Conservation (phyloP, 1,139 yeast genomes). For the Meyerozyma smithsonii region DNA sequence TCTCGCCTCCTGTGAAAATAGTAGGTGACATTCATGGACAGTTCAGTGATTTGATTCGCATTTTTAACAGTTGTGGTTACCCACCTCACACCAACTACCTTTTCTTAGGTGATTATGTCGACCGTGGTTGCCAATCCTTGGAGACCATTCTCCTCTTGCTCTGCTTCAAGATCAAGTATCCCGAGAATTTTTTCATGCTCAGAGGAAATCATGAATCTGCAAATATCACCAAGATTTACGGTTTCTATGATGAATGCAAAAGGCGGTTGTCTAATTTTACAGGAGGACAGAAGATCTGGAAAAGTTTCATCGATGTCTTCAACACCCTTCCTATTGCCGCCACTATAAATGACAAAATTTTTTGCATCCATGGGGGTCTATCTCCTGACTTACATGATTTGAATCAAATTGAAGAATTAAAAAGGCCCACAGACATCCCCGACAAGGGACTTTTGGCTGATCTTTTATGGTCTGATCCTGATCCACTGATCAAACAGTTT, state of each 20-base stretch:
- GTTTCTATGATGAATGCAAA: constrained; percentile 86
- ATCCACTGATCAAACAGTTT: constrained; percentile 45
- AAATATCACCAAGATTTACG: constrained; percentile 77
- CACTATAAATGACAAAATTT: constrained; percentile 75
- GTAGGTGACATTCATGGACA: constrained; percentile 91
- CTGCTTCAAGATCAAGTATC: constrained; percentile 75
- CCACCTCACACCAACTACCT: constrained; percentile 78
- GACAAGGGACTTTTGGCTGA: constrained; percentile 79
- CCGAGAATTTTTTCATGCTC: constrained; percentile 77
- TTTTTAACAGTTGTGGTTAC: constrained; percentile 71
- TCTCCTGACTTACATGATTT: constrained; percentile 69
- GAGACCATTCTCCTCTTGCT: constrained; percentile 71
- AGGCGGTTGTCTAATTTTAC: constrained; percentile 55
- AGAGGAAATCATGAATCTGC: constrained; percentile 88
- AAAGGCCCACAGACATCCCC: constrained; percentile 84
- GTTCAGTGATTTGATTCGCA: constrained; percentile 67
- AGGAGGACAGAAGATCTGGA: constrained; percentile 60
- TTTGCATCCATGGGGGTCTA: constrained; percentile 87
- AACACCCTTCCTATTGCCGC: constrained; percentile 87
- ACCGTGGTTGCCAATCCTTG: constrained; percentile 77
- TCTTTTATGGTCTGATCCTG: constrained; percentile 87
- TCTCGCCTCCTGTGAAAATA: constrained; percentile 80
- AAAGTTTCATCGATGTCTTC: constrained; percentile 72
- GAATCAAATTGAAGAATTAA: constrained; percentile 63
- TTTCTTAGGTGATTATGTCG: constrained; percentile 83